Conservation (phyloP, 805 yeast species). For the Saccharomycopsis sp. region DNA sequence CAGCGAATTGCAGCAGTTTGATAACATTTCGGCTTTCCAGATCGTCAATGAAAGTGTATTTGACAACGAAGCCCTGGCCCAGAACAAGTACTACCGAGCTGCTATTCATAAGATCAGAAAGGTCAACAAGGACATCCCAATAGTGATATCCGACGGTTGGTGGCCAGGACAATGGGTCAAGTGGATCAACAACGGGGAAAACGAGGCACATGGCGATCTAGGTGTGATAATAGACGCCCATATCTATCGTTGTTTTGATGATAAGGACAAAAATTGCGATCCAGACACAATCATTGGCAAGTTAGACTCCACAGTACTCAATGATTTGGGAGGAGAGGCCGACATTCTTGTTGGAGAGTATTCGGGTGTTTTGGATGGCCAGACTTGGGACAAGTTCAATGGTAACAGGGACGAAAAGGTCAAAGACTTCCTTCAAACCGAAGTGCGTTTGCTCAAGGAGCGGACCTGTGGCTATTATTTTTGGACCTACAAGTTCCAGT, state of each 20-base stretch:
- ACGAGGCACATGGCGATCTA: constrained; percentile 31
- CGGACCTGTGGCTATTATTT: constrained; percentile 75
- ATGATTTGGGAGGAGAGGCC: constrained; percentile 42
- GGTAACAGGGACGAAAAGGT: constrained; percentile 52
- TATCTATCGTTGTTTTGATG: constrained; percentile 79
- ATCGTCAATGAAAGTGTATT: constrained; percentile 79
- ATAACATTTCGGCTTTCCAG: constrained; percentile 77
- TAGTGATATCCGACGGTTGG: constrained; percentile 92
- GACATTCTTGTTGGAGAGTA: constrained; percentile 86
- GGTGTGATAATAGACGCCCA: constrained; percentile 82
- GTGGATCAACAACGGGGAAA: constrained; percentile 44
- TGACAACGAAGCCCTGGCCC: constrained; percentile 45
- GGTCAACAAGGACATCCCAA: constrained; percentile 52
- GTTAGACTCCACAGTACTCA: constrained; percentile 43
- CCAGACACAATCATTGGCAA: constrained; percentile 60
- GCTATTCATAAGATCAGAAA: constrained; percentile 57
- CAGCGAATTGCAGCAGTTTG: constrained; percentile 45
- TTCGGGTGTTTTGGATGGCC: constrained; percentile 77
- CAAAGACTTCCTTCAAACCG: constrained; percentile 52
- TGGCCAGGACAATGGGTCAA: constrained; percentile 73
- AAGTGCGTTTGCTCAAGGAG: constrained; percentile 40
- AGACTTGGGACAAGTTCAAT: constrained; percentile 57
- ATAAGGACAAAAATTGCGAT: constrained; percentile 56
- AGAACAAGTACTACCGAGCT: constrained; percentile 53
- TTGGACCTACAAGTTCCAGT: constrained; percentile 85